A percentile compares a stretch with the other conserved stretches of the same genome.
These are phyloP conservation scores for Endothia cerciana DNA, from an alignment of 2,329 filamentous ascomycete genomes.

Conservation along the genomic window DNA sequence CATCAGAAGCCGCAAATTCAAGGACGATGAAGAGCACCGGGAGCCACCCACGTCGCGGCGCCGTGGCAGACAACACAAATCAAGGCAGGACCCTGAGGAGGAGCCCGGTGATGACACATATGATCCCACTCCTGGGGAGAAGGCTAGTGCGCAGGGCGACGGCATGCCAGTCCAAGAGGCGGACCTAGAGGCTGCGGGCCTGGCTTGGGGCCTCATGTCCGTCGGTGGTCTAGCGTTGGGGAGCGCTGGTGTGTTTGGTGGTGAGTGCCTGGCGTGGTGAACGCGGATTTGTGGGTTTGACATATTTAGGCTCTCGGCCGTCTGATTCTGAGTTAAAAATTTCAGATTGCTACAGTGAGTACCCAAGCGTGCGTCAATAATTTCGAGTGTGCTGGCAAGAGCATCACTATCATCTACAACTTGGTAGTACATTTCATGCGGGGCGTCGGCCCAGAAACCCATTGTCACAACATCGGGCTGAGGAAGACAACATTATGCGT, in stretches of 20 bases:
- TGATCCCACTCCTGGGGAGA: slow-evolving; percentile 41
- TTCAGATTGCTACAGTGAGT: no score
- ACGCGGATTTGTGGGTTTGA: not conserved
- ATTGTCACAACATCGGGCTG: no score
- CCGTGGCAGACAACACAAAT: slow-evolving; percentile 36
- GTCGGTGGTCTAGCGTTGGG: slow-evolving; percentile 50
- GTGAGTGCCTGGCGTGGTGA: slow-evolving; percentile 44
- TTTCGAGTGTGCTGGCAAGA: no score
- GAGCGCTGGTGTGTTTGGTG: slow-evolving; percentile 51
- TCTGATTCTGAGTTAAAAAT: no score
- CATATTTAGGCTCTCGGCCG: no score
- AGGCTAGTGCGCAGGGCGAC: slow-evolving; percentile 45
- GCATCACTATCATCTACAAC: no score
- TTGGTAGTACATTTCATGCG: no score
- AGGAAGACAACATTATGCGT: no score
- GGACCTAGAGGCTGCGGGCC: slow-evolving; percentile 52
- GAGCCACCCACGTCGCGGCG: slow-evolving; percentile 29
- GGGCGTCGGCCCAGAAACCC: no score
- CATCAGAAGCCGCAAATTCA: slow-evolving; percentile 6
- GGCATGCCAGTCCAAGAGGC: slow-evolving; percentile 44
- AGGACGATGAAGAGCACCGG: slow-evolving; percentile 21
- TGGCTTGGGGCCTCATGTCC: slow-evolving; percentile 51
- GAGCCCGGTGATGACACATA: slow-evolving; percentile 41
- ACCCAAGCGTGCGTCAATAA: no score
- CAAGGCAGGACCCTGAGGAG: slow-evolving; percentile 34